These are phyloP conservation scores for Hippophae tibetana DNA, from an alignment of 306 rosid species.

Conservation along the genomic window DNA sequence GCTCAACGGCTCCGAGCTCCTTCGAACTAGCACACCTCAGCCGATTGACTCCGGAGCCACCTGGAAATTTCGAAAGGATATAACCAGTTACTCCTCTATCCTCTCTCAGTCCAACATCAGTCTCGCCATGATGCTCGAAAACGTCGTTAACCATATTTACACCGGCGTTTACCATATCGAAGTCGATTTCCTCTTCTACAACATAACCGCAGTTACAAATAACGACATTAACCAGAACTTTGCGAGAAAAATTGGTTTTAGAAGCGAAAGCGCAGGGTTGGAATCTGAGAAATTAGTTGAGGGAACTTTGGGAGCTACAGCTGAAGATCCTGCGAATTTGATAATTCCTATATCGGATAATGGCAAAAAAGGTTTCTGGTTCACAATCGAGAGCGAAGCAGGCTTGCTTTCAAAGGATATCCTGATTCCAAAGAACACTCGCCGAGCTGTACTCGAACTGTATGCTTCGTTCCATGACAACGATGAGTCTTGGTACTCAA, in stretches of 20 bases:
- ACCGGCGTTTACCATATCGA: slow-evolving; percentile 64
- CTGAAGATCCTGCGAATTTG: slow-evolving; percentile 38
- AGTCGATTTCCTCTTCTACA: slow-evolving; percentile 37
- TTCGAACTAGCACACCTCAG: slow-evolving; percentile 78
- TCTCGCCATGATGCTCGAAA: slow-evolving; percentile 77
- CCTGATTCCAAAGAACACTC: slow-evolving; percentile 50
- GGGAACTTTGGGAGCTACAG: background rate
- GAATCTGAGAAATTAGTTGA: slow-evolving; percentile 2
- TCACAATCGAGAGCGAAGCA: slow-evolving; percentile 40
- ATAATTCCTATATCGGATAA: slow-evolving; percentile 55
- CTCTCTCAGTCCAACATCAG: slow-evolving; percentile 24
- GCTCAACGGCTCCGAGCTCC: slow-evolving; percentile 67
- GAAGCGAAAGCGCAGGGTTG: background rate
- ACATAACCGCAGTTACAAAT: background rate
- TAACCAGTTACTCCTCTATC: slow-evolving; percentile 59
- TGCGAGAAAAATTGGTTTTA: background rate
- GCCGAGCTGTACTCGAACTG: slow-evolving; percentile 46
- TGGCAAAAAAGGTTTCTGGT: slow-evolving; percentile 64
- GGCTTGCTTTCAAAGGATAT: slow-evolving; percentile 20
- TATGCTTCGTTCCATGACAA: slow-evolving; percentile 70
- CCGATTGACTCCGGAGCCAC: slow-evolving; percentile 41
- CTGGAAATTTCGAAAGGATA: slow-evolving; percentile 70
- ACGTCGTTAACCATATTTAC: slow-evolving; percentile 35
- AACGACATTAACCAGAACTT: slow-evolving; percentile 10
- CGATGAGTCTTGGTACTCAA: slow-evolving; percentile 90